Base-by-base conservation (phyloP, 176 grass and related monocot species). In the Raddia distichophylla region DNA sequence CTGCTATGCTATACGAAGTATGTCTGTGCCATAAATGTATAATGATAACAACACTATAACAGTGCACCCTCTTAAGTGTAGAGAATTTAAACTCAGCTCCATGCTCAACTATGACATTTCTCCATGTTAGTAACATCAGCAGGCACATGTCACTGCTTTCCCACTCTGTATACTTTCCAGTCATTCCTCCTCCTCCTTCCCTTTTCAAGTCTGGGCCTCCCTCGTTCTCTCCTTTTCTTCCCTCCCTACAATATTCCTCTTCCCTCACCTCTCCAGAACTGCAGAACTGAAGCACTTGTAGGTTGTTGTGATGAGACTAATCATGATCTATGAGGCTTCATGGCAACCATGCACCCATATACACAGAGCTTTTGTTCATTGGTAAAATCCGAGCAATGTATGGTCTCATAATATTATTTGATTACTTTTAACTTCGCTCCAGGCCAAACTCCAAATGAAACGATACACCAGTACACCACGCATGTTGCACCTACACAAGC, bases 81-180 rank as follows among this genome's bases (percentile, higher is more conserved):
- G 67, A 58, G 19, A 79, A 35, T 66, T 61, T 15, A 27, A 69
- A 63, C 1, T 60, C 46, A 75, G 15, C 65, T 69, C 32, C 14
- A 74, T 74, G 52, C 33, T 48, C 56, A 80, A 84, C 9, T 37
- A 63, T 9, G 62, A 53, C 10, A 18, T 70, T 61, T 75, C 0
- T 20, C 19, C 2, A 49, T 64, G 22, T 40, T 48, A 75, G 52
- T 42, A 10, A 51, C 1, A 0, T 13, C 44, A 69, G 13, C 34
- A 67, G 48, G 12, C 2, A 3, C 43, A 20, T 18, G 27, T 35
- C 9, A 60, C 67, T 34, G 14, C 54, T 73, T 50, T 53, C 32
- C 3, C 12, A 17, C 17, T 17, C 22, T 18, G 7, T 43, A 33
- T 44, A 14, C 7, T 19, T 61, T 61, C 3, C 9, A 33, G 8